Percentiles rank a stretch among this genome's conserved stretches.
Evolutionary conservation across 371 early-diverging fungal species (phyloP).

Genomic region (Dichotomocladium elegans): DNA sequence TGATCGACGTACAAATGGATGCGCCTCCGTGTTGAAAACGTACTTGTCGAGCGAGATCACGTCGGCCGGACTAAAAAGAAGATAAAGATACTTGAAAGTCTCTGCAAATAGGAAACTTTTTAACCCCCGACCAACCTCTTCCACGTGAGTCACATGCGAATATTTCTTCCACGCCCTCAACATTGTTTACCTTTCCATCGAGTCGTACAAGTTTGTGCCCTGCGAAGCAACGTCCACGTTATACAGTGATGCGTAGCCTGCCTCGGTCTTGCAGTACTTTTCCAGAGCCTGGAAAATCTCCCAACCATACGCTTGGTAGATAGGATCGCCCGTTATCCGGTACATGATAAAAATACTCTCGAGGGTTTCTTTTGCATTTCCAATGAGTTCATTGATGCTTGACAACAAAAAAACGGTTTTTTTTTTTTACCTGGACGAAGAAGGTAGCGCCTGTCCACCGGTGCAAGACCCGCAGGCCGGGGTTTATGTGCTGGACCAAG

Average conservation of each 20-base stretch:
- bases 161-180: not conserved
- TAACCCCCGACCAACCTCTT: not conserved
- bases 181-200: constrained; percentile 39
- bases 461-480: constrained; percentile 6
- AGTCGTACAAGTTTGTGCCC: constrained; percentile 32
- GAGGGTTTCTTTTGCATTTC: constrained; percentile 74
- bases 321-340: constrained; percentile 69
- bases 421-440: constrained; percentile 23
- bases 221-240: constrained; percentile 48
- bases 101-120: constrained; percentile 80
- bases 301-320: constrained; percentile 76
- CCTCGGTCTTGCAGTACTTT: constrained; percentile 51
- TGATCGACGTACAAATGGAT: constrained; percentile 45
- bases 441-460: constrained; percentile 8
- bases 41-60: constrained; percentile 69
- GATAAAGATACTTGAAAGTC: constrained; percentile 85
- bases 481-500: too few relatives aligned
- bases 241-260: constrained; percentile 61
- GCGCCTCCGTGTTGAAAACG: constrained; percentile 74
- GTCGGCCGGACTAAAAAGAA: constrained; percentile 63
- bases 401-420: not conserved
- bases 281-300: constrained; percentile 68
- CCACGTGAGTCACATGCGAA: not conserved
- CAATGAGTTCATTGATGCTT: not conserved
- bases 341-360: constrained; percentile 76